A percentile compares a stretch with the other conserved stretches of the same genome.
phyloP scores from a whole-genome alignment of 179 eudicot species.

The Spinacia oleracea region DNA sequence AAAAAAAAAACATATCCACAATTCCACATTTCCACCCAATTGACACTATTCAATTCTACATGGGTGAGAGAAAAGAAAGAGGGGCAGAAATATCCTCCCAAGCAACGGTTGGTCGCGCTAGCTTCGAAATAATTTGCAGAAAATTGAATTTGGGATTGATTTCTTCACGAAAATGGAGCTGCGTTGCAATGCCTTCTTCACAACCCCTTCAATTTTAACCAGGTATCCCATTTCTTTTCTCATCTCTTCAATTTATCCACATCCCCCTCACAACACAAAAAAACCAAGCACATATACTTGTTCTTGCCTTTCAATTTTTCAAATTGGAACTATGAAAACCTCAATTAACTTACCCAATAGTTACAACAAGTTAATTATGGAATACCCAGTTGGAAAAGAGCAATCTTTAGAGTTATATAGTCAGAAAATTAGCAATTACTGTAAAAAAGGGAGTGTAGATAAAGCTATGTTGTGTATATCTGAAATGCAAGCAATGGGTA shows the following conservation, averaged over 20 bases:
- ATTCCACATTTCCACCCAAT: too few species aligned
- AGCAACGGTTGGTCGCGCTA: not conserved
- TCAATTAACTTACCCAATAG: constrained; percentile 9
- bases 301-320: constrained; percentile 21
- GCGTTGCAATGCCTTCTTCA: constrained; percentile 14
- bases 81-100: not conserved
- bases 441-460: constrained; percentile 51
- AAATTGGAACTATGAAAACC: constrained; percentile 16
- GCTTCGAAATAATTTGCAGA: not conserved
- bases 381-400: constrained; percentile 46
- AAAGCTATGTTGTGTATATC: constrained; percentile 62
- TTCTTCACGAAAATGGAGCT: constrained; percentile 29
- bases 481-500: constrained; percentile 73
- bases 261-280: not conserved
- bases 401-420: constrained; percentile 53
- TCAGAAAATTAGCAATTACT: constrained; percentile 42
- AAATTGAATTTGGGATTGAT: not conserved
- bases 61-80: too few species aligned
- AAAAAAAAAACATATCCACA: too few species aligned
- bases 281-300: constrained; percentile 11
- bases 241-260: constrained; percentile 19
- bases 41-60: too few species aligned
- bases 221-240: constrained; percentile 30
- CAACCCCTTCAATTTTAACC: constrained; percentile 13
- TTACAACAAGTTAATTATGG: constrained; percentile 15